phyloP scores from a whole-genome alignment of 441 rosid species.

The Kokia cookei region DNA sequence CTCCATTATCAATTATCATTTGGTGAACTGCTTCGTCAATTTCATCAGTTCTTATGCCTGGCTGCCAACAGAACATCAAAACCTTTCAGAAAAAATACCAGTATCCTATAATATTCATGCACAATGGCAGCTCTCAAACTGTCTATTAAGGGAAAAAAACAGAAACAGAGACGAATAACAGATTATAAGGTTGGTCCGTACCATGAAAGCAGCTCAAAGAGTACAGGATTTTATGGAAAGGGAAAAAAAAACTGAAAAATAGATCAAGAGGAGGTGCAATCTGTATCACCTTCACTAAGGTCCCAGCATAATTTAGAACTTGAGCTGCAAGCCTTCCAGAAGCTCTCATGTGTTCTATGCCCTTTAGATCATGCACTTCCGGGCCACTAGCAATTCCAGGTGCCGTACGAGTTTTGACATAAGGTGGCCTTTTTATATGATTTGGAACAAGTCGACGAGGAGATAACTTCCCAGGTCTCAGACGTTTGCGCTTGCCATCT shows the following conservation, averaged over 20 bases:
- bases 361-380: slow-evolving; percentile 71
- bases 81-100: slow-evolving; percentile 2
- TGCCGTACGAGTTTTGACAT: slow-evolving; percentile 43
- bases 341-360: slow-evolving; percentile 81
- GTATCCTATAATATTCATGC: neutral
- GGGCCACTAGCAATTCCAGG: slow-evolving; percentile 74
- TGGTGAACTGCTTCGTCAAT: slow-evolving; percentile 88
- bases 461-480: slow-evolving; percentile 70
- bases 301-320: slow-evolving; percentile 79
- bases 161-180: neutral
- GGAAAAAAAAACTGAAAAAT: neutral
- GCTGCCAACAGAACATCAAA: slow-evolving; percentile 48
- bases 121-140: neutral
- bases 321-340: slow-evolving; percentile 87
- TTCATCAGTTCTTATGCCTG: slow-evolving; percentile 77
- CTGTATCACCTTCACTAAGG: slow-evolving; percentile 69
- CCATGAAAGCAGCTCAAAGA: neutral
- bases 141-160: neutral
- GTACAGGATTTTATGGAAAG: neutral
- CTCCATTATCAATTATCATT: slow-evolving; percentile 88
- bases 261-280: neutral
- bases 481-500: slow-evolving; percentile 37
- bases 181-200: neutral
- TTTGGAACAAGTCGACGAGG: slow-evolving; percentile 69
- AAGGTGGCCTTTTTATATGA: slow-evolving; percentile 61